A percentile compares a stretch with the other conserved stretches of the same genome.
Conservation (phyloP, 768 basidiomycete species). For the Clathrus columnatus region DNA sequence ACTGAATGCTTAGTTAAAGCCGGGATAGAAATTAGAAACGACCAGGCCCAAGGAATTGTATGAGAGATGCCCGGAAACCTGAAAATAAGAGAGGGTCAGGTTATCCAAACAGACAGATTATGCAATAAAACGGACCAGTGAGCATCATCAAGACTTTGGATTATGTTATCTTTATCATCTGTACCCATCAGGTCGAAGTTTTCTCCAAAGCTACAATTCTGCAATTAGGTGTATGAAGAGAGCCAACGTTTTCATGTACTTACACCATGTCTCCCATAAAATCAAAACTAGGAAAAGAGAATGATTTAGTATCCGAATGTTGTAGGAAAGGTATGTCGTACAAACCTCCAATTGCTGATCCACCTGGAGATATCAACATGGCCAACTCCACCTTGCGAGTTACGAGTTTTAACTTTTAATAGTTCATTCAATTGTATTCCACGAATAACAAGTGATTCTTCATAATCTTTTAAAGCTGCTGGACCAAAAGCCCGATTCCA, state of each 20-base stretch:
- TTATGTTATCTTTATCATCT: conserved; percentile 34
- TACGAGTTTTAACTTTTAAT: not conserved
- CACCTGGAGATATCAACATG: not conserved
- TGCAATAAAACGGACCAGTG: too few species aligned
- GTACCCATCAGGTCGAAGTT: conserved; percentile 31
- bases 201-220: conserved; percentile 26
- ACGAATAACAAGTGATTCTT: not conserved
- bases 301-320: not conserved
- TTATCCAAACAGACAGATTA: too few species aligned
- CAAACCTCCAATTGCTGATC: not conserved
- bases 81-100: conserved; percentile 40
- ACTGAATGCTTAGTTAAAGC: conserved; percentile 23
- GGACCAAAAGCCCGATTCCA: not conserved
- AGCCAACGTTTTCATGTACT: conserved; percentile 3
- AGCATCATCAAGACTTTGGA: conserved; percentile 34
- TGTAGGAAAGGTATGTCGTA: not conserved
- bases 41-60: conserved; percentile 34
- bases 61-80: conserved; percentile 21
- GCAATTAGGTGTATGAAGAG: not conserved
- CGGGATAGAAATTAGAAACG: conserved; percentile 32
- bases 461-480: not conserved
- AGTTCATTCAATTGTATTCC: not conserved
- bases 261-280: conserved; percentile 33
- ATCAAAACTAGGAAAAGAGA: conserved; percentile 23
- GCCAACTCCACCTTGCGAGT: not conserved